Conservation (phyloP, 2,329 filamentous ascomycete genomes). For the Juglanconis juglandina region DNA sequence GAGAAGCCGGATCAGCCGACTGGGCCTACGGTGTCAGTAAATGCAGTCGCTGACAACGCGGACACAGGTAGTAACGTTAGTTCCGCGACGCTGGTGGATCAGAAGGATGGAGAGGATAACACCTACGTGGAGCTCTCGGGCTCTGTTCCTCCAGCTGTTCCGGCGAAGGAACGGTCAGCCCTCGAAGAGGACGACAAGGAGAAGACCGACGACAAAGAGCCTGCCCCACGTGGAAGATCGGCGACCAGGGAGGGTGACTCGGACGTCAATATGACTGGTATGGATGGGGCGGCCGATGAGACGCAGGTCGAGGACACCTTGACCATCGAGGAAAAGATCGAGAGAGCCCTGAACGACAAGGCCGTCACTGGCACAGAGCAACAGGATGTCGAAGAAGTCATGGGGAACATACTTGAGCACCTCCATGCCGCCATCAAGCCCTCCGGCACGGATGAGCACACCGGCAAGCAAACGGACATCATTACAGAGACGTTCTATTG, state of each 20-base stretch:
- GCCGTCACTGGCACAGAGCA: slow-evolving; percentile 60
- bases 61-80: slow-evolving; percentile 47
- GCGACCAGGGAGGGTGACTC: slow-evolving; percentile 7
- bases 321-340: slow-evolving; percentile 45
- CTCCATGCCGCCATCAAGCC: slow-evolving; percentile 84
- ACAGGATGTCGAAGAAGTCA: slow-evolving; percentile 94
- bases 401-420: slow-evolving; percentile 86
- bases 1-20: slow-evolving; percentile 10
- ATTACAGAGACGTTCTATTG: slow-evolving; percentile 71
- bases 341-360: slow-evolving; percentile 44
- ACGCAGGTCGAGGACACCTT: slow-evolving; percentile 24
- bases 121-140: slow-evolving; percentile 31
- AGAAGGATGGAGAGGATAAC: slow-evolving; percentile 32
- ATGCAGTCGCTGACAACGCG: slow-evolving; percentile 26
- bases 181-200: slow-evolving; percentile 19
- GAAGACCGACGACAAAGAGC: neutral
- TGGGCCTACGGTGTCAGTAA: slow-evolving; percentile 22
- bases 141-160: slow-evolving; percentile 12
- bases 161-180: slow-evolving; percentile 24
- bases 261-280: slow-evolving; percentile 21
- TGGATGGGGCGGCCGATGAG: slow-evolving; percentile 17
- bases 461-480: slow-evolving; percentile 74
- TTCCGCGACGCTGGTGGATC: slow-evolving; percentile 50
- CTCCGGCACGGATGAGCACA: slow-evolving; percentile 55
- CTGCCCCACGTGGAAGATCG: neutral